phyloP scores from a whole-genome alignment of 1,139 yeast genomes.

The Meyerozyma carpophila region DNA sequence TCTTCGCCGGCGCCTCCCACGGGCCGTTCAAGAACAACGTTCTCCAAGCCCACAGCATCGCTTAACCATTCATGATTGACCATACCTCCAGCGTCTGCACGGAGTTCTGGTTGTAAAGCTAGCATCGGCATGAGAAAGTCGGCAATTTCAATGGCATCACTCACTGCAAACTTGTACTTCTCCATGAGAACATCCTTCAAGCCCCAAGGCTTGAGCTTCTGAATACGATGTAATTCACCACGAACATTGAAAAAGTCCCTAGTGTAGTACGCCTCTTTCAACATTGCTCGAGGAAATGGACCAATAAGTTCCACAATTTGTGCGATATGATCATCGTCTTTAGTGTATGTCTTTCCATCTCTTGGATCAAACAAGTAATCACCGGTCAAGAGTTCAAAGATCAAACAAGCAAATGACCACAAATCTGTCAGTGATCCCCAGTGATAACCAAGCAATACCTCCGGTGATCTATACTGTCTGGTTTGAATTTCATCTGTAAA shows the following conservation, averaged over 20 bases:
- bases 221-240: conserved; percentile 22
- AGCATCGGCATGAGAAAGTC: conserved; percentile 72
- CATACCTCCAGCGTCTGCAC: conserved; percentile 83
- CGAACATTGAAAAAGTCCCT: conserved; percentile 37
- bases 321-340: conserved; percentile 48
- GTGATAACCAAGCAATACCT: conserved; percentile 42
- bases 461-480: conserved; percentile 45
- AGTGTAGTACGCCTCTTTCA: conserved; percentile 38
- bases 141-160: conserved; percentile 28
- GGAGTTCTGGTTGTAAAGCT: conserved; percentile 54
- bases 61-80: conserved; percentile 73
- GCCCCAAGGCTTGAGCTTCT: conserved; percentile 45
- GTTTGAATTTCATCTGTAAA: conserved; percentile 50
- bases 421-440: conserved; percentile 49
- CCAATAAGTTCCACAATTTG: conserved; percentile 45
- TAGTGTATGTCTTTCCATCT: conserved; percentile 40
- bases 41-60: conserved; percentile 57
- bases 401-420: conserved; percentile 45
- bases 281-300: conserved; percentile 37
- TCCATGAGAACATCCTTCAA: conserved; percentile 42
- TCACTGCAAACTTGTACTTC: conserved; percentile 32
- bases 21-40: conserved; percentile 45
- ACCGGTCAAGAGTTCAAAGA: conserved; percentile 44
- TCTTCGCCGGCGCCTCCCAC: conserved; percentile 66
- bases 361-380: conserved; percentile 46